phyloP scores from a whole-genome alignment of 108 stramenopile species.

The Chaetoceros muelleri region DNA sequence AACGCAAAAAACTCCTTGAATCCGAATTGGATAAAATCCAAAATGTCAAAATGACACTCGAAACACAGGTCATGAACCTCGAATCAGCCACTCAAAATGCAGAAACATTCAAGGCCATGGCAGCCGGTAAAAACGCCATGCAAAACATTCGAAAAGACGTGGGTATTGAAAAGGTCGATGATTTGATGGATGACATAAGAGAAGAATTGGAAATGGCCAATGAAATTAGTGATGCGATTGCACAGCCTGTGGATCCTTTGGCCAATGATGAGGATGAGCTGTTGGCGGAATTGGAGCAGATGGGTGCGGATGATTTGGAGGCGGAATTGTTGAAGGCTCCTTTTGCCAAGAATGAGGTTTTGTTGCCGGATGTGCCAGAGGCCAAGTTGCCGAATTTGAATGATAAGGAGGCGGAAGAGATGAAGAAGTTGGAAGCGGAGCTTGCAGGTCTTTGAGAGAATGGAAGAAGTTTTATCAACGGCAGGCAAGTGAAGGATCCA shows the following conservation, averaged over 20 bases:
- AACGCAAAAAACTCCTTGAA: constrained; percentile 96
- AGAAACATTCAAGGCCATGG: constrained; percentile 89
- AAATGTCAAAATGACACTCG: constrained; percentile 89
- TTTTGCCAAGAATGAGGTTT: constrained; percentile 7
- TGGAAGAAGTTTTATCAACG: neutral
- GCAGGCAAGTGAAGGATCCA: neutral
- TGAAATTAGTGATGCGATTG: constrained; percentile 81
- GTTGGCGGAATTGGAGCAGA: constrained; percentile 78
- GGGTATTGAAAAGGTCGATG: constrained; percentile 91
- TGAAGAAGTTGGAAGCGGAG: constrained; percentile 77
- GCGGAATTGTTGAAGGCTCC: constrained; percentile 47
- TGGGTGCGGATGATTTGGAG: constrained; percentile 82
- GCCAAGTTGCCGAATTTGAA: constrained; percentile 54
- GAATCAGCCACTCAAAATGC: constrained; percentile 93
- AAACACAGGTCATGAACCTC: constrained; percentile 90
- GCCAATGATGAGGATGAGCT: constrained; percentile 84
- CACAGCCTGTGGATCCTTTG: constrained; percentile 74
- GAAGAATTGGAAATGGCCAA: constrained; percentile 89
- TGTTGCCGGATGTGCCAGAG: constrained; percentile 57
- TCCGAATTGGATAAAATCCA: constrained; percentile 93
- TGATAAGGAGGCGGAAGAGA: constrained; percentile 77
- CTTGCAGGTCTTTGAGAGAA: constrained; percentile 66
- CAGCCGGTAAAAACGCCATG: constrained; percentile 83
- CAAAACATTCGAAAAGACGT: constrained; percentile 73
- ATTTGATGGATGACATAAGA: constrained; percentile 90